phyloP scores from a whole-genome alignment of 768 basidiomycete species.

The Lepiota subincarnata region DNA sequence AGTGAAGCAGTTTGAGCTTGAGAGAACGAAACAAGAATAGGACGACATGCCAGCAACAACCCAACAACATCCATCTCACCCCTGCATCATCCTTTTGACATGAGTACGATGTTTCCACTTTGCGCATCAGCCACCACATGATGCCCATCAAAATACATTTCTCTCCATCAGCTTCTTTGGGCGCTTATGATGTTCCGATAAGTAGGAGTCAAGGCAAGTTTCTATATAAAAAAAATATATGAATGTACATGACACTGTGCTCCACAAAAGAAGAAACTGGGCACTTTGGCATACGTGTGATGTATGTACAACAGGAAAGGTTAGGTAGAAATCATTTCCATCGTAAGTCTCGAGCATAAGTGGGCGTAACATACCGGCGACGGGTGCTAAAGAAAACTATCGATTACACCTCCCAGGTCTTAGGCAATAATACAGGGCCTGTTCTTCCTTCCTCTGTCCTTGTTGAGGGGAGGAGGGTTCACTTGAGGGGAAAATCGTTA shows the following conservation, averaged over 20 bases:
- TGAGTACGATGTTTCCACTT: conserved; percentile 2
- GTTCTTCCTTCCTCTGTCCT: conserved; percentile 43
- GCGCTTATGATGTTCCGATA: background rate
- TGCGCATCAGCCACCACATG: background rate
- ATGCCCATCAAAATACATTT: conserved; percentile 1
- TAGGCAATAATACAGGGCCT: conserved; percentile 71
- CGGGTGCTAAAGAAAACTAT: conserved; percentile 12
- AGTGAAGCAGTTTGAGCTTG: background rate
- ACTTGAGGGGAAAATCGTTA: conserved; percentile 37
- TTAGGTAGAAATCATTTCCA: conserved; percentile 6
- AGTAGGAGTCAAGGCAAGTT: background rate
- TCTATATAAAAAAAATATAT: conserved; percentile 3
- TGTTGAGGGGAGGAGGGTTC: conserved; percentile 65
- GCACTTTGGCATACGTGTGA: conserved; percentile 9
- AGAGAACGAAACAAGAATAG: background rate
- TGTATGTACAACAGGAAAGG: conserved; percentile 5
- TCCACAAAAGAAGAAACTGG: background rate
- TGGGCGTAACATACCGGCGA: conserved; percentile 7
- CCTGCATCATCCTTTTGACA: conserved; percentile 5
- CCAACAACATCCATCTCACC: conserved; percentile 7
- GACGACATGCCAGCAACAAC: background rate
- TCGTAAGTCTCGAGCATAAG: conserved; percentile 9
- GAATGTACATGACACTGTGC: conserved; percentile 9
- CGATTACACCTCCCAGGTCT: conserved; percentile 21
- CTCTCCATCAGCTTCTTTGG: background rate